These are phyloP conservation scores for Suaeda aralocaspica DNA, from an alignment of 148 eudicot genomes.

Conservation along the genomic window DNA sequence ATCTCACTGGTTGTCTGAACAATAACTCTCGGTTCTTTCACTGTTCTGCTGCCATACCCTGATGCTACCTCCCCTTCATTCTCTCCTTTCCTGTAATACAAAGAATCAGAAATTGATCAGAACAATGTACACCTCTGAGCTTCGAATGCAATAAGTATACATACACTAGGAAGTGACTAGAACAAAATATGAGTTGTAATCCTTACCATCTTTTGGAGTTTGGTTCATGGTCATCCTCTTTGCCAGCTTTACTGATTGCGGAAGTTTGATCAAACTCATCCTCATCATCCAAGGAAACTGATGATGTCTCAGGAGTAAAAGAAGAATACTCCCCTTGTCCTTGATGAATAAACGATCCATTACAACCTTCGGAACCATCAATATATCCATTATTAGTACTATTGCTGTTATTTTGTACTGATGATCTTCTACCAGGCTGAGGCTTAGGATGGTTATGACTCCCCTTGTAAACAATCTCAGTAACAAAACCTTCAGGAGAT, in stretches of 20 bases:
- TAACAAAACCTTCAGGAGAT: slow-evolving; percentile 53
- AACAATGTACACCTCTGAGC: background rate
- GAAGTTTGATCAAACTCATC: slow-evolving; percentile 64
- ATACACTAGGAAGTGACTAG: background rate
- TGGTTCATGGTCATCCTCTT: slow-evolving; percentile 52
- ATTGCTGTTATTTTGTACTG: slow-evolving; percentile 16
- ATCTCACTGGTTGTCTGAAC: slow-evolving; percentile 86
- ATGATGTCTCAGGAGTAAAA: slow-evolving; percentile 62
- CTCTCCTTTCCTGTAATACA: slow-evolving; percentile 58
- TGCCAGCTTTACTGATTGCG: slow-evolving; percentile 46
- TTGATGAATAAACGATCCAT: slow-evolving; percentile 15
- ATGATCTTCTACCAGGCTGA: slow-evolving; percentile 46
- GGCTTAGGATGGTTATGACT: slow-evolving; percentile 83
- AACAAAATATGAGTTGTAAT: background rate
- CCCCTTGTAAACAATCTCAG: slow-evolving; percentile 79
- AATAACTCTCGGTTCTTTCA: slow-evolving; percentile 69
- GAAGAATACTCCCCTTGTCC: slow-evolving; percentile 30
- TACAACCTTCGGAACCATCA: slow-evolving; percentile 23
- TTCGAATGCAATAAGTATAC: background rate
- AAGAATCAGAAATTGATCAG: slow-evolving; percentile 11
- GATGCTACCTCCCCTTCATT: slow-evolving; percentile 63
- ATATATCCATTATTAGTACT: background rate
- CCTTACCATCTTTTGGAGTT: slow-evolving; percentile 73
- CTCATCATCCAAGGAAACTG: slow-evolving; percentile 59
- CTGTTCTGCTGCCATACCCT: slow-evolving; percentile 58